phyloP scores from a whole-genome alignment of 805 yeast species.

The Phaffomyces thermotolerans region DNA sequence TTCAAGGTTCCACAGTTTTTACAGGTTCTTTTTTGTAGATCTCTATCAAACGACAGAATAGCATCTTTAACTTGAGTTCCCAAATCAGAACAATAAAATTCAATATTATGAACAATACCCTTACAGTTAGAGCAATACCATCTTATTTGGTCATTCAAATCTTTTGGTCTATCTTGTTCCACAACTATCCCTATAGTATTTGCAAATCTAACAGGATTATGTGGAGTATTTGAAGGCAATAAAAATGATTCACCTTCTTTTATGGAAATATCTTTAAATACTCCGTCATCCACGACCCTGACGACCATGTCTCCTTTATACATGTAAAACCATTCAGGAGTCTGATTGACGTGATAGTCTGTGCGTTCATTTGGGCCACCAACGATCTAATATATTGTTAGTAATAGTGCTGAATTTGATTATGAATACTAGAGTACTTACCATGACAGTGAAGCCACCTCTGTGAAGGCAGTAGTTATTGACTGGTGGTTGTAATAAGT shows the following conservation, averaged over 20 bases:
- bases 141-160: slow-evolving; percentile 61
- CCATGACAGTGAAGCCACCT: slow-evolving; percentile 90
- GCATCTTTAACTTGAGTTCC: slow-evolving; percentile 90
- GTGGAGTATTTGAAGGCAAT: slow-evolving; percentile 80
- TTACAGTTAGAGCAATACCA: slow-evolving; percentile 82
- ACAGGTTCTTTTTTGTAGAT: slow-evolving; percentile 63
- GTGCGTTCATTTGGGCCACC: slow-evolving; percentile 96
- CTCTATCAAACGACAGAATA: slow-evolving; percentile 60
- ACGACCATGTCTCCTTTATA: slow-evolving; percentile 81
- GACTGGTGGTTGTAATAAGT: slow-evolving; percentile 83
- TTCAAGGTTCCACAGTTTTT: slow-evolving; percentile 65
- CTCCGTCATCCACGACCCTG: slow-evolving; percentile 73
- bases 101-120: slow-evolving; percentile 56
- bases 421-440: slow-evolving; percentile 8
- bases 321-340: slow-evolving; percentile 91
- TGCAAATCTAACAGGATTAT: slow-evolving; percentile 80
- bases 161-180: slow-evolving; percentile 84
- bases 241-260: slow-evolving; percentile 85
- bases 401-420: background rate
- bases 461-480: slow-evolving; percentile 85
- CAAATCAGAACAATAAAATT: slow-evolving; percentile 70
- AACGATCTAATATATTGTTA: slow-evolving; percentile 40
- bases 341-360: slow-evolving; percentile 87
- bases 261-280: slow-evolving; percentile 66
- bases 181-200: slow-evolving; percentile 86